These are phyloP conservation scores for Penicillium sp. DNA, from an alignment of 2,329 filamentous ascomycete species.

Conservation along the genomic window DNA sequence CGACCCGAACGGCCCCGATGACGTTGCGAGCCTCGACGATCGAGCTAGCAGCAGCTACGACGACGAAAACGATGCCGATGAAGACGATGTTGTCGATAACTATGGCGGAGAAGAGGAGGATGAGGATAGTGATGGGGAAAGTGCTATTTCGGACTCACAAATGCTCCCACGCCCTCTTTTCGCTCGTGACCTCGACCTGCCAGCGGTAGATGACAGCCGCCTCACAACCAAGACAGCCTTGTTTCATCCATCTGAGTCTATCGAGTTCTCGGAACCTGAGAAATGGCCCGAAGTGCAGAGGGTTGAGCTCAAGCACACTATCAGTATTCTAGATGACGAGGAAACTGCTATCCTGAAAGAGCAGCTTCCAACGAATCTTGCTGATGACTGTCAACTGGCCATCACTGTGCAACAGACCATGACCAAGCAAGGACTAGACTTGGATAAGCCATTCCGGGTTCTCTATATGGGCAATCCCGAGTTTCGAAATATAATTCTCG, in stretches of 20 bases:
- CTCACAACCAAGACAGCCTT: slow-evolving; percentile 32
- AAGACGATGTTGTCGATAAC: slow-evolving; percentile 34
- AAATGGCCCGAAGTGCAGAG: slow-evolving; percentile 36
- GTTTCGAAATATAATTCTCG: slow-evolving; percentile 39
- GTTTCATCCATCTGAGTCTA: slow-evolving; percentile 32
- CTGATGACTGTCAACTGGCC: slow-evolving; percentile 29
- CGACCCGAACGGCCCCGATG: slow-evolving; percentile 39
- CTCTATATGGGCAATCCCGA: slow-evolving; percentile 40
- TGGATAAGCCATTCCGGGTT: slow-evolving; percentile 43
- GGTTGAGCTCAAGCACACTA: slow-evolving; percentile 41
- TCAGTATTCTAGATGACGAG: slow-evolving; percentile 31
- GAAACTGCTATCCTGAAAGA: slow-evolving; percentile 27
- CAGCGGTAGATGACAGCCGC: slow-evolving; percentile 32
- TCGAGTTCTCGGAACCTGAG: slow-evolving; percentile 42
- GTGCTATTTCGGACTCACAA: slow-evolving; percentile 26
- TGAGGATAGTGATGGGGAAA: slow-evolving; percentile 31
- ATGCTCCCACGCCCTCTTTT: slow-evolving; percentile 27
- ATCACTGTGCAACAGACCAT: slow-evolving; percentile 44
- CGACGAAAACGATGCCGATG: slow-evolving; percentile 30
- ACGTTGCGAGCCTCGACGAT: slow-evolving; percentile 43
- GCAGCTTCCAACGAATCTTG: slow-evolving; percentile 23
- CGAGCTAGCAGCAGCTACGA: slow-evolving; percentile 35
- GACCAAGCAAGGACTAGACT: slow-evolving; percentile 34
- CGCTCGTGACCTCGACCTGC: slow-evolving; percentile 21
- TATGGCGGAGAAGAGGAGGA: slow-evolving; percentile 32